These are phyloP conservation scores for Penicillium sp. DNA, from an alignment of 2,329 filamentous ascomycete species.

Conservation along the genomic window DNA sequence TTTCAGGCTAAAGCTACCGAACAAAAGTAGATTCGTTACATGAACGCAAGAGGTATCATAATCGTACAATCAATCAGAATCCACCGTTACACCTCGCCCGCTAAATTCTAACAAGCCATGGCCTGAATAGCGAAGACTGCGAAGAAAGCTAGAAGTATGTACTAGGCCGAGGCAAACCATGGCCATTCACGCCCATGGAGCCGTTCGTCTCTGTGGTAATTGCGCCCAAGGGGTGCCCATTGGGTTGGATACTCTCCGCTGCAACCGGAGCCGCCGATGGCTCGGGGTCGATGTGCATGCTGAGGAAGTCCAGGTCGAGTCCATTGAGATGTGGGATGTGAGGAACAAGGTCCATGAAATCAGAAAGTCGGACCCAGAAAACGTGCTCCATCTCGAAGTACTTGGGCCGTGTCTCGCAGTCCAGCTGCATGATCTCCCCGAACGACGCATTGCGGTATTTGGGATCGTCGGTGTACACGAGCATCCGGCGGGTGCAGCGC, in stretches of 20 bases:
- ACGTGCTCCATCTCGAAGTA: conserved; percentile 55
- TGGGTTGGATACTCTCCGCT: conserved; percentile 29
- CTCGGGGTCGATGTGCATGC: conserved; percentile 48
- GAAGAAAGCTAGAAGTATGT: conserved; percentile 44
- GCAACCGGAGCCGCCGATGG: conserved; percentile 24
- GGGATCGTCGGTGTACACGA: conserved; percentile 48
- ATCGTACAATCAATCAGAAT: conserved; percentile 46
- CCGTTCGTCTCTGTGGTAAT: conserved; percentile 32
- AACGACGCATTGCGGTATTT: conserved; percentile 42
- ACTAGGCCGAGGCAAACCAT: conserved; percentile 41
- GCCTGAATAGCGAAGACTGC: conserved; percentile 25
- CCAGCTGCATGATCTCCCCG: conserved; percentile 45
- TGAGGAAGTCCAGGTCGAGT: conserved; percentile 42
- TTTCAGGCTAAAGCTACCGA: conserved; percentile 13
- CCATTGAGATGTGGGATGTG: conserved; percentile 53
- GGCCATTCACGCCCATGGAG: conserved; percentile 36
- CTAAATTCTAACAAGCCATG: conserved; percentile 23
- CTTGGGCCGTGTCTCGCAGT: conserved; percentile 50
- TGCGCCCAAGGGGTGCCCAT: conserved; percentile 34
- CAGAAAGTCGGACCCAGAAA: conserved; percentile 57
- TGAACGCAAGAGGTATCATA: conserved; percentile 47
- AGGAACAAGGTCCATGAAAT: conserved; percentile 55
- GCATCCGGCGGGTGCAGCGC: conserved; percentile 51
- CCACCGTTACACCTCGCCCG: conserved; percentile 35
- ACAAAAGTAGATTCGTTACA: conserved; percentile 28